phyloP scores from a whole-genome alignment of 306 rosid species.

The Glycine latifolia region DNA sequence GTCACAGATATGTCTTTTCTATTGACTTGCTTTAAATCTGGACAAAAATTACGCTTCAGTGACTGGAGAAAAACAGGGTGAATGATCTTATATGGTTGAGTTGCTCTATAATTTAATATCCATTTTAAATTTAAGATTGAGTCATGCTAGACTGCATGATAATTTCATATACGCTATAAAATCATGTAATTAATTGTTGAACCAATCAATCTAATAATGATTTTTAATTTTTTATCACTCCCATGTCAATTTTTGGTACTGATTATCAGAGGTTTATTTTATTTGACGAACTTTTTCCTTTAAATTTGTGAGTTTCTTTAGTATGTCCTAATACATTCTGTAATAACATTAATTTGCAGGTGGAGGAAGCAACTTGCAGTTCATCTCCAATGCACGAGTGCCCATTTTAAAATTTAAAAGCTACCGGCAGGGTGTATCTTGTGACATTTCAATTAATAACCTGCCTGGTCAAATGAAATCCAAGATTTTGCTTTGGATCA shows the following conservation, averaged over 20 bases:
- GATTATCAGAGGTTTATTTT: conserved; percentile 3
- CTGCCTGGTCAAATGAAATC: conserved; percentile 82
- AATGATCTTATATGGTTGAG: conserved; percentile 24
- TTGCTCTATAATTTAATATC: conserved; percentile 16
- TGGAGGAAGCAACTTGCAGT: conserved; percentile 63
- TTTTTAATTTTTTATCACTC: neutral
- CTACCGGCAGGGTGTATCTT: conserved; percentile 63
- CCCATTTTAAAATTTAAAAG: conserved; percentile 80
- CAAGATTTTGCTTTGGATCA: conserved; percentile 77
- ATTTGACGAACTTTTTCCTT: conserved; percentile 21
- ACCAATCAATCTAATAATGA: conserved; percentile 15
- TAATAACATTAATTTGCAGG: conserved; percentile 62
- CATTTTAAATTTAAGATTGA: conserved; percentile 24
- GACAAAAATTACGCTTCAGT: conserved; percentile 21
- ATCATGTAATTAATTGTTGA: conserved; percentile 22
- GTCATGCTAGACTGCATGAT: conserved; percentile 27
- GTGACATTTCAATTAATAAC: conserved; percentile 92
- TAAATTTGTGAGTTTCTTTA: conserved; percentile 41
- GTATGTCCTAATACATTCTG: conserved; percentile 31
- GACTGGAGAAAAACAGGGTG: conserved; percentile 32
- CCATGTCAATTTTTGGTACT: conserved; percentile 7
- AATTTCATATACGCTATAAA: conserved; percentile 31
- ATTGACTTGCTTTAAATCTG: neutral
- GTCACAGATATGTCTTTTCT: conserved; percentile 26
- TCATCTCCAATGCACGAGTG: conserved; percentile 74